Base-by-base conservation (phyloP, 345 rosid species). In the Moricandia arvensis region DNA sequence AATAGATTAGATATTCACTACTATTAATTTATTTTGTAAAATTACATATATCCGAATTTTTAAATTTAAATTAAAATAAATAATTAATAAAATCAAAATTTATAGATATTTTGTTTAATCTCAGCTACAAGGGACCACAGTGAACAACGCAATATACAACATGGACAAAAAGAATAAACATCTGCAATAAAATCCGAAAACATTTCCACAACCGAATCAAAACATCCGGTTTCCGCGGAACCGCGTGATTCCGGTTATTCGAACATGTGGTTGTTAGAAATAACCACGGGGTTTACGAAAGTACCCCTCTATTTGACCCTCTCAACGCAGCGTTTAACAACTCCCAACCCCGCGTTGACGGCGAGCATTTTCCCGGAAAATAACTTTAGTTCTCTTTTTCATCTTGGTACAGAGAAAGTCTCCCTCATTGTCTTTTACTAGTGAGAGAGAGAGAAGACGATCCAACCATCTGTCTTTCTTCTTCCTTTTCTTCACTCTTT, bases 331-430 rank as follows among this genome's bases (percentile, higher is more conserved):
- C 72, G 63, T 72, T 77, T 76, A 43, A 45, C 73, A 59, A 72
- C 33, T 35, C 11, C 47, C 12, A 8, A 45, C 43, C 43, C 43
- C 81, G 75, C 77, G 81, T 78, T 77, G 73, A 72, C 77, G 77
- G 47, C 68, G 11, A 59, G 73, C 59, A 72, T 72, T 72, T 71
- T 66, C 80, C 81, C 73, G 77, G 81, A 78, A 78, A 71, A 66
- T 63, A 71, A 15, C 38, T 55, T 63, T 49, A 8, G 24, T 70
- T 57, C n/a, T n/a, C 31, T 5, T 35, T 35, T 35, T 3, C 9
- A 8, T 35, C 1, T 35, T 35, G 41, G 41, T 35, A 8, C 41
- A 24, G 2, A 8, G 10, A 26, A 35, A 65, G 80, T 77, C 80
- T 70, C 17, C 72, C 18, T 37, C 37, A 29, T 77, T 65, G 51